These are phyloP conservation scores for Fusarium clavum DNA, from an alignment of 2,329 filamentous ascomycete species.

Conservation along the genomic window DNA sequence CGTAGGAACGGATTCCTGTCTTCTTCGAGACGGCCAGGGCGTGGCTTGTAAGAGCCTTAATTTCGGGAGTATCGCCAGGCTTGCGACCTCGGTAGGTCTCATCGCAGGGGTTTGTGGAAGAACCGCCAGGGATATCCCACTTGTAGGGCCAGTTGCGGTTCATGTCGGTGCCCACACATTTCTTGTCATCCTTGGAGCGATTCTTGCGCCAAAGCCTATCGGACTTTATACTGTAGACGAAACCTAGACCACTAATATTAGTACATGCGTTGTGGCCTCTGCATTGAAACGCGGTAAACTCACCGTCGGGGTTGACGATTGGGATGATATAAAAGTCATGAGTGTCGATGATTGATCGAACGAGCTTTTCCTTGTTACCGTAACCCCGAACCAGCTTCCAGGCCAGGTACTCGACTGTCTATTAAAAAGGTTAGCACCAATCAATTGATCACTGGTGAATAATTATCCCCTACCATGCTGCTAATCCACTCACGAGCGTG, in stretches of 20 bases:
- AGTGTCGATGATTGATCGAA: conserved; percentile 59
- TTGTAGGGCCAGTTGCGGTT: conserved; percentile 71
- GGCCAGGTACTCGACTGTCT: conserved; percentile 42
- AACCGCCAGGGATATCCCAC: conserved; percentile 63
- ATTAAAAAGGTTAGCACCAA: neutral
- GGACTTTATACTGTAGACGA: conserved; percentile 57
- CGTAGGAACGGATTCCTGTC: conserved; percentile 67
- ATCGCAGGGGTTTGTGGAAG: conserved; percentile 63
- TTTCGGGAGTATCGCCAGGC: conserved; percentile 63
- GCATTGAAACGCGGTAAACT: neutral
- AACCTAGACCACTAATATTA: conserved; percentile 54
- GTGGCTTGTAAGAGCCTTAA: conserved; percentile 56
- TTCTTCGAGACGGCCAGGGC: conserved; percentile 50
- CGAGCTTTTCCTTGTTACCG: conserved; percentile 22
- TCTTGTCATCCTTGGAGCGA: conserved; percentile 56
- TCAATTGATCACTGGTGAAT: rapidly evolving
- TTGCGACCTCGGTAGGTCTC: conserved; percentile 60
- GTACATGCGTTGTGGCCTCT: rapidly evolving
- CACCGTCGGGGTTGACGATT: conserved; percentile 71
- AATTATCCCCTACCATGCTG: conserved; percentile 55
- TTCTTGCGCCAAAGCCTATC: conserved; percentile 74
- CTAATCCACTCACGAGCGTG: conserved; percentile 72
- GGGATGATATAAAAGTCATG: conserved; percentile 76
- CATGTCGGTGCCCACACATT: conserved; percentile 65
- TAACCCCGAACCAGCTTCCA: conserved; percentile 40